A percentile compares a stretch with the other conserved stretches of the same genome.
These are phyloP conservation scores for Pythium myriotylum DNA, from an alignment of 352 stramenopile species.

Conservation along the genomic window DNA sequence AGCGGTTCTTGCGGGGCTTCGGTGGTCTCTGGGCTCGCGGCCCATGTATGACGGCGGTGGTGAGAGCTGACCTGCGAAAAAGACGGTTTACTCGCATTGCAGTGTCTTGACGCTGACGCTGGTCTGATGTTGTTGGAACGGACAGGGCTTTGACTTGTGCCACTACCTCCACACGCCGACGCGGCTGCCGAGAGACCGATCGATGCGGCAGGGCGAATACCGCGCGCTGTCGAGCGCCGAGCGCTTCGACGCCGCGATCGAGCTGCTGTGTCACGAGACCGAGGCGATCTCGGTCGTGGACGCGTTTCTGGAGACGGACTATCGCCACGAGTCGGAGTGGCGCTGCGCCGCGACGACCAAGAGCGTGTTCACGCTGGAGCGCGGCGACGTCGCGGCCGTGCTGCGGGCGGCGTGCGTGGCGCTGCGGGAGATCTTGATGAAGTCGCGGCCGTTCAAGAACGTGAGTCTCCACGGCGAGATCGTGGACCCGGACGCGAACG, in stretches of 20 bases:
- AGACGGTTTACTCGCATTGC: not conserved
- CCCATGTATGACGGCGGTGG: too few species aligned
- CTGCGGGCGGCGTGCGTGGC: conserved; percentile 28
- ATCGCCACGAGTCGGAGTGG: not conserved
- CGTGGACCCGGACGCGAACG: conserved; percentile 8
- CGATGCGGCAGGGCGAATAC: conserved; percentile 15
- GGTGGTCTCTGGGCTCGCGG: not conserved
- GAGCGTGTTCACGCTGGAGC: conserved; percentile 39
- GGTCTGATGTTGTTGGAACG: too few species aligned
- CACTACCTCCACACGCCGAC: conserved; percentile 25
- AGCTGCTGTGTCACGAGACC: conserved; percentile 19
- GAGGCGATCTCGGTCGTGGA: conserved; percentile 1
- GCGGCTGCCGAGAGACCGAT: conserved; percentile 12
- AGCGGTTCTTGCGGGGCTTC: conserved; percentile 12
- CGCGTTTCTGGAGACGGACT: conserved; percentile 4
- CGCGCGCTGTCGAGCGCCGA: not conserved
- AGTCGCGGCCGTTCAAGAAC: conserved; percentile 32
- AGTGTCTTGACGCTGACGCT: too few species aligned
- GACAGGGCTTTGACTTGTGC: conserved; percentile 21
- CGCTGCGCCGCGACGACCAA: conserved; percentile 33
- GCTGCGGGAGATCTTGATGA: conserved; percentile 25
- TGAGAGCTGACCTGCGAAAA: too few species aligned
- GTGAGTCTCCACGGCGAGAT: conserved; percentile 17
- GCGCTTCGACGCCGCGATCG: conserved; percentile 7
- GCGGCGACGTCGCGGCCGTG: conserved; percentile 25